Percentiles rank a stretch among this genome's conserved stretches.
These are phyloP conservation scores for Syzygium aqueum DNA, from an alignment of 345 rosid species.

Conservation along the genomic window DNA sequence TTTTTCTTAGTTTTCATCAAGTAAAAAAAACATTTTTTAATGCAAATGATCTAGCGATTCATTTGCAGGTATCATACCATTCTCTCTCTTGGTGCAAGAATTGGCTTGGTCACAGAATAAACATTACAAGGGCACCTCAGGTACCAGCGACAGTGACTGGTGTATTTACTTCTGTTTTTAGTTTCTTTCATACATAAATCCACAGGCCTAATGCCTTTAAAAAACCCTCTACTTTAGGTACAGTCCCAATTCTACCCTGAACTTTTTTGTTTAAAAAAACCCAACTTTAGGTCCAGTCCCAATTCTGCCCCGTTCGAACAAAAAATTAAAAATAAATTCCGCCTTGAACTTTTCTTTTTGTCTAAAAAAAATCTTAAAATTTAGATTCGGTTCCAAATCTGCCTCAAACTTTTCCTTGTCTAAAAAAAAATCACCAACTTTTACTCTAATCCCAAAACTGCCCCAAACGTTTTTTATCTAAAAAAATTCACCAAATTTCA, in stretches of 20 bases:
- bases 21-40: not conserved
- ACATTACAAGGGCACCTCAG: constrained; percentile 95
- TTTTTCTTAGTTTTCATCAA: constrained; percentile 2
- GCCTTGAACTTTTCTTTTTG: not conserved
- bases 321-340: not conserved
- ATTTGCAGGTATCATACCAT: constrained; percentile 76
- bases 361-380: no score
- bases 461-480: not conserved
- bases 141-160: constrained; percentile 19
- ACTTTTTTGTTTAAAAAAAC: not conserved
- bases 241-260: not conserved
- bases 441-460: not conserved
- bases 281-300: not conserved
- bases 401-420: no score
- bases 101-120: constrained; percentile 90
- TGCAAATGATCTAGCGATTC: not conserved
- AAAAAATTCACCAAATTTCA: not conserved
- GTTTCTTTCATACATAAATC: not conserved
- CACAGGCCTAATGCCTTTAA: not conserved
- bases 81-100: constrained; percentile 96
- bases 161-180: not conserved
- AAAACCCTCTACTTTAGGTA: not conserved
- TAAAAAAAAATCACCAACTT: not conserved
- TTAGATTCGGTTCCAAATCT: no score
- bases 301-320: not conserved